These are phyloP conservation scores for Jacaranda copaia DNA, from an alignment of 257 asterid species.

Conservation along the genomic window DNA sequence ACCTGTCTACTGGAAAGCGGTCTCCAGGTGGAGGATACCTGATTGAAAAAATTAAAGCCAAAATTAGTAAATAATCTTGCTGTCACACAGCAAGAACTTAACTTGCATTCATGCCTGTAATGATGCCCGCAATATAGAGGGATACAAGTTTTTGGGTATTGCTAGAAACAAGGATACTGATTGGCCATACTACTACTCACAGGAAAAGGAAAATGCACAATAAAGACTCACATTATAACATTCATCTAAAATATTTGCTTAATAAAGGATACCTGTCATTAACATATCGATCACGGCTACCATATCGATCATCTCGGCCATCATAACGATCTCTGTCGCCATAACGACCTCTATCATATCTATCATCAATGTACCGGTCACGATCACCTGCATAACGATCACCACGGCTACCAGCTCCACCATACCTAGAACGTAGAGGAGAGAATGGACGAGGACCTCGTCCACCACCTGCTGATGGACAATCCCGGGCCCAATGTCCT, in stretches of 20 bases:
- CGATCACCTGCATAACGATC: conserved; percentile 72
- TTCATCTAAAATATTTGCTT: background rate
- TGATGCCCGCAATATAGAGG: too few species aligned
- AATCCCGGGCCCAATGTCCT: conserved; percentile 87
- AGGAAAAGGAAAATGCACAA: background rate
- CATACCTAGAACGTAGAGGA: conserved; percentile 72
- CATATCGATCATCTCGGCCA: conserved; percentile 62
- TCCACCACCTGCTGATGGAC: conserved; percentile 69
- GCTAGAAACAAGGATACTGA: too few species aligned
- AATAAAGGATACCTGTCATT: conserved; percentile 53
- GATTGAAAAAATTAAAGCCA: conserved; percentile 10
- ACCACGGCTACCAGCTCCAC: conserved; percentile 63
- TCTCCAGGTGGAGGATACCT: conserved; percentile 77
- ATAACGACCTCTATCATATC: conserved; percentile 65
- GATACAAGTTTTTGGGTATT: too few species aligned
- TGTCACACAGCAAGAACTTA: too few species aligned
- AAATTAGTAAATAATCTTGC: background rate
- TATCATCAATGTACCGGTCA: conserved; percentile 64
- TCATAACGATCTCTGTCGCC: conserved; percentile 68
- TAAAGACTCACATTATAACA: background rate
- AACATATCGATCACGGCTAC: conserved; percentile 62
- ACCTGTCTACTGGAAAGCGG: conserved; percentile 64
- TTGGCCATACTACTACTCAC: background rate
- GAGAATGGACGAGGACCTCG: conserved; percentile 64
- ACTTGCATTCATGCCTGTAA: background rate